These are phyloP conservation scores for Petunia hybrid DNA, from an alignment of 305 asterid genomes.

Conservation along the genomic window DNA sequence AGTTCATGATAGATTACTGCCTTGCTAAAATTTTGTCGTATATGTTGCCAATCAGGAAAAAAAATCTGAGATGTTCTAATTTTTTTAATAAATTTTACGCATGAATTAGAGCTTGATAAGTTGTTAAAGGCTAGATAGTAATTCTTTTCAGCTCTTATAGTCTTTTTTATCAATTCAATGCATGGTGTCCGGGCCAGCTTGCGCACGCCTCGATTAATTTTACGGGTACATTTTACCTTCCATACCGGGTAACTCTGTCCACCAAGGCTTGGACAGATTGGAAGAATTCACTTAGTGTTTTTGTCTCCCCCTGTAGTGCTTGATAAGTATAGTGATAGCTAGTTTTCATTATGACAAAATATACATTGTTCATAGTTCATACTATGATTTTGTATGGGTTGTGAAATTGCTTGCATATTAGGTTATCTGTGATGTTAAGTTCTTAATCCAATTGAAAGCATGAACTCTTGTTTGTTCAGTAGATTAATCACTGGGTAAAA, in stretches of 20 bases:
- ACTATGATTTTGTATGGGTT: no score
- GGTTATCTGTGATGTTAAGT: neutral
- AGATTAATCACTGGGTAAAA: neutral
- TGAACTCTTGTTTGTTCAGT: slow-evolving; percentile 1
- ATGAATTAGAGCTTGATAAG: neutral
- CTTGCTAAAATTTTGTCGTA: neutral
- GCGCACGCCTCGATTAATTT: no score
- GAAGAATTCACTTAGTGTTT: no score
- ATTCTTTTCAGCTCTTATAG: neutral
- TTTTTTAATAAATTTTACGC: neutral
- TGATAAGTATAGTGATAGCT: neutral
- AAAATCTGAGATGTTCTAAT: neutral
- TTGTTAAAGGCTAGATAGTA: neutral
- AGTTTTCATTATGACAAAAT: neutral
- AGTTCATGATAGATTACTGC: neutral
- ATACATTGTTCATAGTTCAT: neutral
- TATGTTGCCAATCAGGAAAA: no score
- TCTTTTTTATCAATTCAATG: neutral
- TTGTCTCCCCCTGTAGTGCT: neutral
- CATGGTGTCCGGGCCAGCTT: no score
- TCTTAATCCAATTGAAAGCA: neutral
- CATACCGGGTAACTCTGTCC: no score
- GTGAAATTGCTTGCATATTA: neutral
- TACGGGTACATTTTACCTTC: no score
- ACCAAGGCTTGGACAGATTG: no score